A percentile compares a stretch with the other conserved stretches of the same genome.
Evolutionary conservation across 2,329 filamentous ascomycete species (phyloP).

Genomic region (Aspergillus fischeri): DNA sequence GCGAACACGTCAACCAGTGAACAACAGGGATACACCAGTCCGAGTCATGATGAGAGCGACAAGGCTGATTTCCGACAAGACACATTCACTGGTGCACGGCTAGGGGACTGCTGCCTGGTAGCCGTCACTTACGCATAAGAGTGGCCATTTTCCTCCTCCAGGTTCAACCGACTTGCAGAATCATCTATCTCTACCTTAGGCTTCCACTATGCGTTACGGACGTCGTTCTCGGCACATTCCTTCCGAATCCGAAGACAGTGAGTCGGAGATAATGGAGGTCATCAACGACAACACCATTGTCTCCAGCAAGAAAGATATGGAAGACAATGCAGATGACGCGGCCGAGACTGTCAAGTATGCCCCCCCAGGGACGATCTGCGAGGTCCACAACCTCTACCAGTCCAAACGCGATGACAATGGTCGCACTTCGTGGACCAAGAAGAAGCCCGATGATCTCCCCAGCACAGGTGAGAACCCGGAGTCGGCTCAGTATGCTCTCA

Average conservation of each 20-base stretch:
- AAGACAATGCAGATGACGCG: not conserved
- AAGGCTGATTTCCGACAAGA: not conserved
- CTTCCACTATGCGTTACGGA: not conserved
- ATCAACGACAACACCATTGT: not conserved
- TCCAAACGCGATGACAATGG: constrained; percentile 50
- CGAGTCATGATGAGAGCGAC: not conserved
- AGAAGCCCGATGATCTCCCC: constrained; percentile 52
- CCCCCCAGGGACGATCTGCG: constrained; percentile 29
- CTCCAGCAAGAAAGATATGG: not conserved
- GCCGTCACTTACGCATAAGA: not conserved
- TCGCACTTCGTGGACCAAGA: constrained; percentile 53
- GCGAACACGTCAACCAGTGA: not conserved
- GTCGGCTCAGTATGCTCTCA: constrained; percentile 58
- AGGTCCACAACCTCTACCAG: constrained; percentile 47
- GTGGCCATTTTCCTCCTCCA: not conserved
- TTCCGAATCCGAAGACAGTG: not conserved
- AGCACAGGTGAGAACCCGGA: constrained; percentile 59
- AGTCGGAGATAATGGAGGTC: not conserved
- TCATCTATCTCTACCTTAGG: not conserved
- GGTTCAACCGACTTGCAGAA: not conserved
- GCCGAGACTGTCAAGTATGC: constrained; percentile 6
- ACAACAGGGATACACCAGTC: not conserved
- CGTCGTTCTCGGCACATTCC: not conserved
- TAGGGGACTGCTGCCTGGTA: not conserved
- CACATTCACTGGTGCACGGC: not conserved